Evolutionary conservation across 2,329 filamentous ascomycete species (phyloP).

Genomic region (Laburnicola sp.): DNA sequence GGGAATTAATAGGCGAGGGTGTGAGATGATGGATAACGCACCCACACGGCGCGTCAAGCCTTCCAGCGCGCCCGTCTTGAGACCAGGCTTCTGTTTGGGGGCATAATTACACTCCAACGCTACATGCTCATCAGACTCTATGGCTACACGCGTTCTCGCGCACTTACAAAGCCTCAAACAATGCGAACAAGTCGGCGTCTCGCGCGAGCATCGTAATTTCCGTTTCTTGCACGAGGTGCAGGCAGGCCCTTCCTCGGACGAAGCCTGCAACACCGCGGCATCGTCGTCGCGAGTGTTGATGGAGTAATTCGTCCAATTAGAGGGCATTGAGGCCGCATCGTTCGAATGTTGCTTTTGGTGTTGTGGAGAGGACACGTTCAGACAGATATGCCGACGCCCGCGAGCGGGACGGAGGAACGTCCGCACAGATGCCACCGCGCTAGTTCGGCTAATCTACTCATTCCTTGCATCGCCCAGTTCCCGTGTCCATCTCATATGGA

Average conservation of each 20-base stretch:
- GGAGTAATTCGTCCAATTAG: constrained; percentile 40
- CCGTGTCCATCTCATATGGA: too few relatives aligned
- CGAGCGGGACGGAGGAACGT: constrained; percentile 4
- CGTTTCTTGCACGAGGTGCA: constrained; percentile 39
- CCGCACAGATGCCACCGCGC: too few relatives aligned
- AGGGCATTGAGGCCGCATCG: constrained; percentile 29
- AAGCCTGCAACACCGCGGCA: constrained; percentile 16
- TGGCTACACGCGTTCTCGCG: neutral
- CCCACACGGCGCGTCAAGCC: constrained; percentile 40
- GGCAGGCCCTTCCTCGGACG: constrained; percentile 35
- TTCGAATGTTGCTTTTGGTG: neutral
- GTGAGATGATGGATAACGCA: constrained; percentile 13
- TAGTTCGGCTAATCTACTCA: too few relatives aligned
- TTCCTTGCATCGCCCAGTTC: too few relatives aligned
- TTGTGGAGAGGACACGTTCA: constrained; percentile 22
- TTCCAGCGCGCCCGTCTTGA: constrained; percentile 40
- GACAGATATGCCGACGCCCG: constrained; percentile 28
- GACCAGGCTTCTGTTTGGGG: constrained; percentile 39
- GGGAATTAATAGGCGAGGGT: constrained; percentile 8
- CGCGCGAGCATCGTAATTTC: constrained; percentile 38
- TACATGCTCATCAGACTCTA: constrained; percentile 18
- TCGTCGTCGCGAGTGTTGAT: constrained; percentile 30
- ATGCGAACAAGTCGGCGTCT: constrained; percentile 38
- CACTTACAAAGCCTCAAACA: constrained; percentile 38
- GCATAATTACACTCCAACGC: constrained; percentile 36